These are phyloP conservation scores for Collybia nuda DNA, from an alignment of 768 basidiomycete genomes.

Conservation along the genomic window DNA sequence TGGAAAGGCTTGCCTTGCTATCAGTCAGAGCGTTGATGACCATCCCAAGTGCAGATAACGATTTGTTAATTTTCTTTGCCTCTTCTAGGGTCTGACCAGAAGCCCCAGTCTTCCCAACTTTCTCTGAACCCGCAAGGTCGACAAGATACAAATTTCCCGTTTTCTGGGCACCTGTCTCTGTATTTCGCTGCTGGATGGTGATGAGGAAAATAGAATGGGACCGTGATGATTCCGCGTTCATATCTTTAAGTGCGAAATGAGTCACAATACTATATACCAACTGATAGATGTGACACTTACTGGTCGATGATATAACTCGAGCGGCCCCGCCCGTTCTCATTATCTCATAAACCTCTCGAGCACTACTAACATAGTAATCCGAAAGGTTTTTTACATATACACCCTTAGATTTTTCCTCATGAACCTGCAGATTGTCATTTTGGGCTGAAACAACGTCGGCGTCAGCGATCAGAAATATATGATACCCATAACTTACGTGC, in stretches of 20 bases:
- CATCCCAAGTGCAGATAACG: slow-evolving; percentile 96
- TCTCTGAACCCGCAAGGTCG: slow-evolving; percentile 97
- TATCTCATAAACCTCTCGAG: slow-evolving; percentile 95
- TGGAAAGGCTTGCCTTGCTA: slow-evolving; percentile 61
- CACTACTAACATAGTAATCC: slow-evolving; percentile 96
- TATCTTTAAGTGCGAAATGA: slow-evolving; percentile 56
- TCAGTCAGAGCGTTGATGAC: slow-evolving; percentile 99
- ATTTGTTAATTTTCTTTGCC: slow-evolving; percentile 99
- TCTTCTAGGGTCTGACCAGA: slow-evolving; percentile 99
- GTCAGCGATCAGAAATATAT: background rate
- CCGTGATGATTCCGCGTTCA: slow-evolving; percentile 99
- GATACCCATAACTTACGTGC: slow-evolving; percentile 66
- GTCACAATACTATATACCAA: background rate
- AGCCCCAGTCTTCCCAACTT: slow-evolving; percentile 98
- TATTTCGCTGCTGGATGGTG: slow-evolving; percentile 95
- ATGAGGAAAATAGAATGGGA: slow-evolving; percentile 99
- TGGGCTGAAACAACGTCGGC: slow-evolving; percentile 55
- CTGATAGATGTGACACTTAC: slow-evolving; percentile 45
- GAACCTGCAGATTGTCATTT: slow-evolving; percentile 97
- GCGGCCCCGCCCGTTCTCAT: slow-evolving; percentile 96
- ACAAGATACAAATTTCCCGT: slow-evolving; percentile 97
- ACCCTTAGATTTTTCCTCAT: slow-evolving; percentile 96
- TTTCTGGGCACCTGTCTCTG: slow-evolving; percentile 93
- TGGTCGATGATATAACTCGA: slow-evolving; percentile 91
- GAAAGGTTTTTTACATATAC: slow-evolving; percentile 98